Base-by-base conservation (phyloP, 1,284 basidiomycete species). In the Boletus smithii region DNA sequence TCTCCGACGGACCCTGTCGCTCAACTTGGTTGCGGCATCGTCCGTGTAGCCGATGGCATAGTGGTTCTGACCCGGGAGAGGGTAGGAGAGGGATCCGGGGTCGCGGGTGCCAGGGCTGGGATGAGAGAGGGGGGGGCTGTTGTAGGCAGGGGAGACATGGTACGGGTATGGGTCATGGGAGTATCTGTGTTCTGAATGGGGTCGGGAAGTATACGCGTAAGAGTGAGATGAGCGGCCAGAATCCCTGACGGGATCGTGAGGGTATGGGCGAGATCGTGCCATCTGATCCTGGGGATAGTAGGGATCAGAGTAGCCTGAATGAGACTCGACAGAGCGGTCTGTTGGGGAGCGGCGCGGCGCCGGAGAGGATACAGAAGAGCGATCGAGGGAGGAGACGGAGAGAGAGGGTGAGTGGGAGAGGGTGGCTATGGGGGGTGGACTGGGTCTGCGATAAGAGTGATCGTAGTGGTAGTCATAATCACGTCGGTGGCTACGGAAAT, bases 1-100 rank as follows among this genome's bases (percentile, higher is more conserved):
- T 40, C 83, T 70, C 30, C 86, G 69, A 24, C 87, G 75, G 41
- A 88, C 81, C 31, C 84, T 75, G 61, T 88, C 85, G 60, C 78
- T 84, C 49, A 88, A 72, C 68, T 89, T 89, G 0, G 83, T 87
- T 1, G 82, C 75, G 0, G 86, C 86, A 53, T 88, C 83, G 66
- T 87, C 81, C 0, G 85, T 88, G 66, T 82, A 77, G 14, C 77
- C 71, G 55, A 83, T 73, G 26, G 68, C 52, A 48, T 72, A 71
- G 42, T 63, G 64, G 24, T 56, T 64, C 31, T 68, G 63, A 2
- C 63, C 63, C 2, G 69, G 73, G 49, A 72, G 68, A 14, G 69
- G 66, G 51, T 70, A 68, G 5, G 61, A 42, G 24, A 68, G 54
- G 20, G 59, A 57, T 22, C 44, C 29, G 43, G 23, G 47, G 40